Percentiles rank a stretch among this genome's conserved stretches.
phyloP scores from a whole-genome alignment of 331 rosid genomes.

The Acacia concinna region DNA sequence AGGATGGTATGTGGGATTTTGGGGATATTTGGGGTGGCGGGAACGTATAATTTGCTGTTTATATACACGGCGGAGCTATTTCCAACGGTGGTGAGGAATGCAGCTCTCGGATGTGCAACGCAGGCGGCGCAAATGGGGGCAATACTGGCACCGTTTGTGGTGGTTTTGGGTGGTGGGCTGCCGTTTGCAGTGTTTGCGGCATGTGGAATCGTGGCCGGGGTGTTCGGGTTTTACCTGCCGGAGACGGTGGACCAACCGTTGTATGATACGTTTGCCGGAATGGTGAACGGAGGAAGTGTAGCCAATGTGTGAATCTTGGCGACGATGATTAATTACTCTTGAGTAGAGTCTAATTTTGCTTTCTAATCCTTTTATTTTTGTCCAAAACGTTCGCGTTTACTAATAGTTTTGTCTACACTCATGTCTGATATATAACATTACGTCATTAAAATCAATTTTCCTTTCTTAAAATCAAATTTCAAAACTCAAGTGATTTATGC shows the following conservation, averaged over 20 bases:
- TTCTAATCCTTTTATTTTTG: not conserved
- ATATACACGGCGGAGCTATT: slow-evolving; percentile 75
- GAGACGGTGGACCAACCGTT: slow-evolving; percentile 72
- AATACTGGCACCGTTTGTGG: slow-evolving; percentile 71
- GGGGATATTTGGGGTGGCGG: slow-evolving; percentile 88
- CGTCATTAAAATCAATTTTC: not conserved
- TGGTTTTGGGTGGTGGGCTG: slow-evolving; percentile 58
- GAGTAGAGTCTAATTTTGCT: not conserved
- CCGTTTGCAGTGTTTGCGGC: slow-evolving; percentile 64
- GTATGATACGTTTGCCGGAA: slow-evolving; percentile 66
- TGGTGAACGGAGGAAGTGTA: slow-evolving; percentile 45
- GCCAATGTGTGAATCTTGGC: not conserved
- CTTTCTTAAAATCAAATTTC: not conserved
- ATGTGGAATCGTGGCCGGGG: slow-evolving; percentile 60
- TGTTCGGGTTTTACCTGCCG: slow-evolving; percentile 63
- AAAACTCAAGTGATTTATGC: not conserved
- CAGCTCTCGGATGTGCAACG: slow-evolving; percentile 68
- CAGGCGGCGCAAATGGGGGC: slow-evolving; percentile 90
- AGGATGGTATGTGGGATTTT: slow-evolving; percentile 65
- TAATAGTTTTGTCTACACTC: no score
- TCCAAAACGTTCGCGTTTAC: not conserved
- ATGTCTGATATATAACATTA: not conserved
- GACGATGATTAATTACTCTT: no score
- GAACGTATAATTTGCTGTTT: slow-evolving; percentile 70
- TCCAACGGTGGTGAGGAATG: slow-evolving; percentile 81